Evolutionary conservation across 257 asterid species (phyloP), one percentile per base, ranked within the genome.

Genomic region (Solanum ossicruentum): DNA sequence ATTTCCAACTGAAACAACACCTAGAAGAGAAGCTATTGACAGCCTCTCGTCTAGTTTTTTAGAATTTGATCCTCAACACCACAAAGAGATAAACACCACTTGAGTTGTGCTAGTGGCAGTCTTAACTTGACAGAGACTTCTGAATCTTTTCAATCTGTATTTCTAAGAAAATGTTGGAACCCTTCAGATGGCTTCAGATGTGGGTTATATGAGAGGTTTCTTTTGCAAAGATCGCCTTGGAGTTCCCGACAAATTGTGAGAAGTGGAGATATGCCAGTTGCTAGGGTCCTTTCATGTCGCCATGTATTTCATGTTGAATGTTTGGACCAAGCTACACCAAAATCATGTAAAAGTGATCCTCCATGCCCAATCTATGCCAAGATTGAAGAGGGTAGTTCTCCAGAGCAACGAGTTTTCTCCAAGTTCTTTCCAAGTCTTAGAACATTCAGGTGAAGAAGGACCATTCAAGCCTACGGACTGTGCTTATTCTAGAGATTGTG

Each of bases 231-330:
- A 84, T 95, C 98, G 0, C 98, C 98, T 16, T 97, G 97, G 97
- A 94, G 99, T 85, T 93, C 98, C 3, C 92, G 94, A 45, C 90
- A 97, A 71, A 93, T 95, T 20, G 89, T 95, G 15, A 91, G 93
- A 86, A 95, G 93, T 23, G 97, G 98, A 32, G 99, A 97, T 82
- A 95, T 95, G 98, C 98, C 98, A 0, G 91, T 95, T 69, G 88
- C 98, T 18, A 97, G 98, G 72, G 95, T 97, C 83, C 98, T 97
- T 55, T 93, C 97, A 10, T 95, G 99, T 60, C 88, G 93, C 18
- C 99, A 97, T 55, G 95, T 94, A 47, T 97, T 95, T 89, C 99
- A 97, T 83, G 98, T 96, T 0, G 99, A 97, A 87, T 97, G 36
- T 32, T 85, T 97, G 91, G 98, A 97, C 2, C 98, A 94, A 84